phyloP scores from a whole-genome alignment of 306 rosid genomes.

The Rosa rugosa region DNA sequence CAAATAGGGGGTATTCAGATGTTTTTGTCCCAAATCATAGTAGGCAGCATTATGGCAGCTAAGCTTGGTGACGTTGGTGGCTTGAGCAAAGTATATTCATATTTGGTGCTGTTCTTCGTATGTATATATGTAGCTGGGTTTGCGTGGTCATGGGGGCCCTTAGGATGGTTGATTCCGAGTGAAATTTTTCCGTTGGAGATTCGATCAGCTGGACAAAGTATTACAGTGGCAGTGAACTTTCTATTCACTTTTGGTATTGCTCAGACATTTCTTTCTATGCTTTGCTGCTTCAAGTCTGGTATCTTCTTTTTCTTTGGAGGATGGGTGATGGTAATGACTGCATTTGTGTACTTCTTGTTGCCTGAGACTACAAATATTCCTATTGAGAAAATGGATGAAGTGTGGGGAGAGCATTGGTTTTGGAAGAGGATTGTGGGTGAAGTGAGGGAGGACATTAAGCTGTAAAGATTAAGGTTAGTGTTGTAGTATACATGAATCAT shows the following conservation, averaged over 20 bases:
- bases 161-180: constrained; percentile 68
- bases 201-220: constrained; percentile 59
- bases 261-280: constrained; percentile 55
- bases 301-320: constrained; percentile 64
- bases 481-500: too few species aligned
- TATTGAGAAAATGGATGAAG: constrained; percentile 57
- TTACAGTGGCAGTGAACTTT: constrained; percentile 52
- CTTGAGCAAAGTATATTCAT: constrained; percentile 42
- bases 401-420: constrained; percentile 59
- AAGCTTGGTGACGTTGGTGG: constrained; percentile 57
- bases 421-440: constrained; percentile 52
- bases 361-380: constrained; percentile 67
- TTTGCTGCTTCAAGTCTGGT: constrained; percentile 57
- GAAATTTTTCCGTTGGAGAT: constrained; percentile 63
- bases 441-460: background rate
- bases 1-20: constrained; percentile 58
- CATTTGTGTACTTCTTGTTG: constrained; percentile 44
- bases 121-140: constrained; percentile 63
- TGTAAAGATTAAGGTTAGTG: background rate
- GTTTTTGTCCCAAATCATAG: constrained; percentile 46
- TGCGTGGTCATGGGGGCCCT: constrained; percentile 78
- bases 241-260: constrained; percentile 58
- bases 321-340: constrained; percentile 60
- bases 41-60: constrained; percentile 46
- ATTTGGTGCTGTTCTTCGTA: constrained; percentile 44